Conservation (phyloP, 2,329 filamentous ascomycete species). For the Bertia moriformis region DNA sequence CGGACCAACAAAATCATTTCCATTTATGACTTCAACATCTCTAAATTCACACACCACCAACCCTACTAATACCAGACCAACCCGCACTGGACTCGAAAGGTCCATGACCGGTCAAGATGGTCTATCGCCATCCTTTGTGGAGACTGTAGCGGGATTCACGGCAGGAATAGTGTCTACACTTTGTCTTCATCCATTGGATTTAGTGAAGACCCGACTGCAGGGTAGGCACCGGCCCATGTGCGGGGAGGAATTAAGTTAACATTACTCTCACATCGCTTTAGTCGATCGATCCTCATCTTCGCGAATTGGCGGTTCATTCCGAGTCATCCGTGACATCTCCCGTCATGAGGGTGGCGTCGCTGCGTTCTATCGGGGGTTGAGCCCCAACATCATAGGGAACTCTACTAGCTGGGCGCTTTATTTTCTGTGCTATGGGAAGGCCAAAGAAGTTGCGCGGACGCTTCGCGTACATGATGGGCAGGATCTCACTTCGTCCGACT, state of each 20-base stretch:
- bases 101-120: conserved; percentile 20
- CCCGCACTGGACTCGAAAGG: no score
- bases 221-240: no score
- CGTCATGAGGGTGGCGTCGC: conserved; percentile 38
- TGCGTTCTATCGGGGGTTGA: conserved; percentile 76
- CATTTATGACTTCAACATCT: no score
- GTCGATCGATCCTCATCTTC: not conserved
- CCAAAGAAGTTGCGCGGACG: conserved; percentile 19
- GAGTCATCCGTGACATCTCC: conserved; percentile 26
- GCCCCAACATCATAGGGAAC: conserved; percentile 83
- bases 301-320: not conserved
- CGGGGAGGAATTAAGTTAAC: no score
- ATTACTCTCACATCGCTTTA: no score
- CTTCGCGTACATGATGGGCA: not conserved
- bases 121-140: conserved; percentile 38
- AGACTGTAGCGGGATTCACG: conserved; percentile 77
- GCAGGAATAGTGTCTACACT: conserved; percentile 79
- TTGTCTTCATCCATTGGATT: conserved; percentile 79
- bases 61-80: no score
- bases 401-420: conserved; percentile 83
- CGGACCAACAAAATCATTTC: no score
- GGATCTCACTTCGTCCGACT: conserved; percentile 50
- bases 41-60: no score
- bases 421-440: conserved; percentile 60
- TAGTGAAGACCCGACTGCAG: conserved; percentile 93